phyloP scores from a whole-genome alignment of 2,329 filamentous ascomycete genomes.

The Aspergillus arachidicola region DNA sequence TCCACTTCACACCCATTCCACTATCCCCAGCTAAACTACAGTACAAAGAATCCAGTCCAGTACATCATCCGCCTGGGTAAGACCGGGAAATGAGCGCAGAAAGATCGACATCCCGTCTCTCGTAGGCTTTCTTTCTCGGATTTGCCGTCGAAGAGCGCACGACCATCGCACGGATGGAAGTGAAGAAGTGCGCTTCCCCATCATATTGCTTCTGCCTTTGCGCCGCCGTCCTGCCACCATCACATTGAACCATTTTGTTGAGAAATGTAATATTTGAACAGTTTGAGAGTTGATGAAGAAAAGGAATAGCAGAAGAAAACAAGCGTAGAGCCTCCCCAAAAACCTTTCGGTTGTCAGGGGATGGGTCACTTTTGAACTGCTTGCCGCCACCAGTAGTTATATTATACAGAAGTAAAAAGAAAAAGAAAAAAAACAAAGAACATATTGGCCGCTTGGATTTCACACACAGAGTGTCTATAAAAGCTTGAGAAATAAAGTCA shows the following conservation, averaged over 20 bases:
- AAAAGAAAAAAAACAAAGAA: constrained; percentile 13
- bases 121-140: constrained; percentile 20
- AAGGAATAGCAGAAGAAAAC: constrained; percentile 7
- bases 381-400: constrained; percentile 20
- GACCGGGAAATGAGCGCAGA: constrained; percentile 17
- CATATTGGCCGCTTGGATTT: constrained; percentile 12
- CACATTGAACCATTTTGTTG: constrained; percentile 17
- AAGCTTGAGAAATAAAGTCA: constrained; percentile 7
- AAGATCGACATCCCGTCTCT: constrained; percentile 18
- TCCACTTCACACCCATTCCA: constrained; percentile 16
- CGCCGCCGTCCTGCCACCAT: constrained; percentile 13
- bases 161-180: too few species aligned
- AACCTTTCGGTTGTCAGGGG: constrained; percentile 14
- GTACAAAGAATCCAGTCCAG: constrained; percentile 30
- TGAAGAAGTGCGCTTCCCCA: not conserved
- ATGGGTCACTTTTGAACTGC: constrained; percentile 25
- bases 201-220: constrained; percentile 7
- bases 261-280: constrained; percentile 4
- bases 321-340: constrained; percentile 14
- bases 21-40: constrained; percentile 29
- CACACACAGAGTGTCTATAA: constrained; percentile 24
- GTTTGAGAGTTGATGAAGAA: not conserved
- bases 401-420: constrained; percentile 26
- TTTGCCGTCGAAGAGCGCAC: constrained; percentile 5
- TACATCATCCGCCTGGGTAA: constrained; percentile 16